Base-by-base conservation (phyloP, 805 yeast genomes). In the Candida tibetensis region DNA sequence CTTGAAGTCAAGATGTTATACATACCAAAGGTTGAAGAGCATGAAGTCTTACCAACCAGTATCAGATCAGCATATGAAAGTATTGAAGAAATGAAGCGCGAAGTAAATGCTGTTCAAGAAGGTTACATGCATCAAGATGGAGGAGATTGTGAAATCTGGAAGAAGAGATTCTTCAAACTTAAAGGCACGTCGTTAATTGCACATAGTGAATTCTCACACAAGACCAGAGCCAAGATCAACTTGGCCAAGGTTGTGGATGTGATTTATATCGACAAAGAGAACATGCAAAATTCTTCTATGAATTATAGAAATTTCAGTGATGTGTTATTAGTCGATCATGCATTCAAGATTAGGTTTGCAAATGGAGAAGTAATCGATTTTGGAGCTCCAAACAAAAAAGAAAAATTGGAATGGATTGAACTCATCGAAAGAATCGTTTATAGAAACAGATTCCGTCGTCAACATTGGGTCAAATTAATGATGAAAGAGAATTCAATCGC, bases 101-200 rank as follows among this genome's bases (percentile, higher is more conserved):
- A 66, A 39, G 34, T 49, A 5, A 33, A 47, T 7, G 32, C 51
- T 14, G 30, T 33, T 2, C 64, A 66, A 51, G 82, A 84, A 54
- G 97, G 97, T 0, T 81, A 68, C 52, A 64, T 91, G 64, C 78
- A 79, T 50, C 98, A 90, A 62, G 87, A 83, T 53, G 98, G 98
- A 14, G 97, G 97, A 7, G 98, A 90, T 63, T 76, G 93, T 48
- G 76, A 72, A 12, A 66, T 71, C 19, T 78, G 90, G 80, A 77
- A 85, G 48, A 76, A 84, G 47, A 72, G 97, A 40, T 86, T 62
- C 62, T 88, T 82, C 65, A 81, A 76, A 46, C 67, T 90, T n/a
- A 67, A 74, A 32, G 95, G 91, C 0, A 74, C 80, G 6, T 77
- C 80, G 25, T 65, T 90, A 48, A 70, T 81, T 37, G 96, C 96